Conservation (phyloP, 257 asterid species). For the Nicotiana undulata region DNA sequence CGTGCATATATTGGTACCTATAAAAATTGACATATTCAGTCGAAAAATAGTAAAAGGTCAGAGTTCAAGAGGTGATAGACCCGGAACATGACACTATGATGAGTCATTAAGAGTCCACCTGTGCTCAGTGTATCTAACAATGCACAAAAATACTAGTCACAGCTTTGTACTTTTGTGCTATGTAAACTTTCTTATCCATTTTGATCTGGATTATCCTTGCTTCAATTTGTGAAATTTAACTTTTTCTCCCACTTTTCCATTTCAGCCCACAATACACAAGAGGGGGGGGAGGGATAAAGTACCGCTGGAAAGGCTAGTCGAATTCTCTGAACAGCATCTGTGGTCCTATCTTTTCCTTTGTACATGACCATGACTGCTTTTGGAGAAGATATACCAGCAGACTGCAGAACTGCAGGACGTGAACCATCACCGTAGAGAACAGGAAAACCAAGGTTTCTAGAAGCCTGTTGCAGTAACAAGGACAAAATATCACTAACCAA, state of each 20-base stretch:
- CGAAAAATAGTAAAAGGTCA: background rate
- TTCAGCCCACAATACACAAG: background rate
- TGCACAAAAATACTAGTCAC: background rate
- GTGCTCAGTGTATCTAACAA: background rate
- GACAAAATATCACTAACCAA: conserved; percentile 3
- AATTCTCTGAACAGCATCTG: conserved; percentile 83
- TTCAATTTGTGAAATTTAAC: conserved; percentile 4
- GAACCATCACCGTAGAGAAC: conserved; percentile 95
- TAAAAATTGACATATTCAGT: conserved; percentile 4
- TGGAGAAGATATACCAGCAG: conserved; percentile 87
- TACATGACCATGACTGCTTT: conserved; percentile 98
- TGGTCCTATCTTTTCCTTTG: conserved; percentile 55
- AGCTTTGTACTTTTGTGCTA: background rate
- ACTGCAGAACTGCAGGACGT: conserved; percentile 92
- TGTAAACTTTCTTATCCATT: background rate
- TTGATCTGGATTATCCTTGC: background rate
- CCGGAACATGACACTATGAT: background rate
- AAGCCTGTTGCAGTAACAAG: conserved; percentile 46
- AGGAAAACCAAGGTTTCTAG: conserved; percentile 83
- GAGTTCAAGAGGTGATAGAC: background rate
- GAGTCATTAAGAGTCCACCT: background rate
- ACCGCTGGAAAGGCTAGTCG: conserved; percentile 92
- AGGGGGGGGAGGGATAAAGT: conserved; percentile 8
- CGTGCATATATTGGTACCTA: conserved; percentile 92
- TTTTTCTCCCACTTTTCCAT: background rate